Base-by-base conservation (phyloP, 208 protist species). In the Leishmania martiniquensis region DNA sequence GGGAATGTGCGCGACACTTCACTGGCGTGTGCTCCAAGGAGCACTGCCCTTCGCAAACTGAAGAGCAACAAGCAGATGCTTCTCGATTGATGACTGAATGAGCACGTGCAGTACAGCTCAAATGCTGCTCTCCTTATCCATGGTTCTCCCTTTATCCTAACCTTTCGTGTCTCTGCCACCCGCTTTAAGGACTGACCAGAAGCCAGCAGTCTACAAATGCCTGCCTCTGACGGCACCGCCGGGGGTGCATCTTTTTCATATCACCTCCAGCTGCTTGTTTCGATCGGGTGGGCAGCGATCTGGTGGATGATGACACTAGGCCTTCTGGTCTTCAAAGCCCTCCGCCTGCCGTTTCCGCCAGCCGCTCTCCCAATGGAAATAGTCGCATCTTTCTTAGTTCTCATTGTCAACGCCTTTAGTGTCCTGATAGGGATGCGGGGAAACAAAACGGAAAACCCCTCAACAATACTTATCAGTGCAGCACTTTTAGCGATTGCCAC, bases 311-410 rank as follows among this genome's bases (percentile, higher is more conserved):
- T 91, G 5, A 94, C 89, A 22, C 44, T 94, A 22, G 72, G 78
- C 29, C 79, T 94, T 67, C 82, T 96, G 10, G 89, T 90, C 49
- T 91, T 87, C 76, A 94, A 96, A 45, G 88, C 83, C 3, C 80
- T 77, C 32, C 44, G 82, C 29, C 76, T 96, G 20, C 81, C 84
- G 2, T 96, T 92, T 85, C 85, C 91, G 39, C 85, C 86, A n/a
- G 84, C 88, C 12, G 89, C 88, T 12, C 75, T 93, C 44, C 84
- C 88, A 39, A 85, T 96, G 78, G 92, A 96, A 76, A 91, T 92
- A 66, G 70, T 91, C 25, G 84, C 82, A 4, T 69, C 75, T 12
- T 80, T 94, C 62, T 75, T 94, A 12, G 79, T 96, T 39, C 57
- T 91, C 15, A 15, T 85, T n/a, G 75, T 93, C 12, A 80, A 91